Base-by-base conservation (phyloP, 176 grass and related monocot species). In the Cenchrus fungigraminus region DNA sequence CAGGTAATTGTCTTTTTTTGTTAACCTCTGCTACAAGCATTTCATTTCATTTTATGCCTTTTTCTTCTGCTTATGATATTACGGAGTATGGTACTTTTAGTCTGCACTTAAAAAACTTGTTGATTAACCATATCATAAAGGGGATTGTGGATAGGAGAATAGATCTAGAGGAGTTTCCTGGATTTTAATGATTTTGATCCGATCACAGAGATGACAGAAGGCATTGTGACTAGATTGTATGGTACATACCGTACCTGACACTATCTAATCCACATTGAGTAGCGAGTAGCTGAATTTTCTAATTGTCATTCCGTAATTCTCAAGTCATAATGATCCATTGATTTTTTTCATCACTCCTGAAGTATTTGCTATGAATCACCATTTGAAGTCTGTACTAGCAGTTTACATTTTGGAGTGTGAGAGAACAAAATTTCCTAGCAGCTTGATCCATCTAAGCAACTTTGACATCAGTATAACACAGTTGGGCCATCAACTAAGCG, bases 1-100 rank as follows among this genome's bases (percentile, higher is more conserved):
- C 74, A 45, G 62, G 79, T 77, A 70, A 43, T 52, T 87, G 55
- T 47, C 12, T 34, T 55, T 67, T 17, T 56, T 71, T 80, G 34
- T 55, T 43, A 32, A 19, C 17, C 6, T 68, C 40, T 68, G 57
- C 12, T 31, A 10, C 25, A 50, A 74, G 49, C 53, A 37, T 81
- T 65, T 81, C 53, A 37, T 81, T 65, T 81, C 3, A 34, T 37
- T 66, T 1, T 57, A 72, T 81, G 20, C 34, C 3, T 63, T 54
- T 53, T 80, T 68, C 55, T 40, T 14, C 32, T 67, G 0, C 12
- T 68, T 68, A 28, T 65, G 8, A 43, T 69, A 69, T 43, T 56
- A 25, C 22, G 22, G 22, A 25, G 22, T 25, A 7, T 68, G 3
- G 15, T 66, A n/a, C 31, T 78, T 78, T 17, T 6, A 47, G 42